Conservation (phyloP, 1,284 basidiomycete species). For the Moesziomyces sp. region DNA sequence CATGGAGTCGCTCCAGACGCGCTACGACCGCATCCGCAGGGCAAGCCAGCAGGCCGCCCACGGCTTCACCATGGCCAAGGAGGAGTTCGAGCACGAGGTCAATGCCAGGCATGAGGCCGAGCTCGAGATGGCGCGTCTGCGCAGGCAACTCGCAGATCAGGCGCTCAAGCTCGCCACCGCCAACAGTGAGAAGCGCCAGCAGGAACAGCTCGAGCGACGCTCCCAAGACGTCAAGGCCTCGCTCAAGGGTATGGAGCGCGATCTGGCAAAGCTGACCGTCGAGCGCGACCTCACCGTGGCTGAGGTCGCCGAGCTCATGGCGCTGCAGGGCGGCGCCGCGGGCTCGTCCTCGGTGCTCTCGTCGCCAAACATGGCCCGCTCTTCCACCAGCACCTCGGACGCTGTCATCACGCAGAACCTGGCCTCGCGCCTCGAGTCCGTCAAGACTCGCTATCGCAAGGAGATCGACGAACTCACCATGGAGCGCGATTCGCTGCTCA, state of each 20-base stretch:
- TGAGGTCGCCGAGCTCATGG: constrained; percentile 89
- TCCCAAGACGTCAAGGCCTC: constrained; percentile 82
- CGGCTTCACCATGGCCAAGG: constrained; percentile 88
- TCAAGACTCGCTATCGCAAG: constrained; percentile 86
- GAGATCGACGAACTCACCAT: constrained; percentile 86
- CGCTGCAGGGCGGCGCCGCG: constrained; percentile 72
- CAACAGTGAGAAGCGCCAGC: constrained; percentile 76
- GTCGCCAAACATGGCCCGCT: constrained; percentile 14
- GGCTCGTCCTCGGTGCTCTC: constrained; percentile 7
- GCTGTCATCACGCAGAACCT: constrained; percentile 77
- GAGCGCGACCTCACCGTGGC: constrained; percentile 91
- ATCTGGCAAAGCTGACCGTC: constrained; percentile 85
- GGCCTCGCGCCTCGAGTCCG: constrained; percentile 84
- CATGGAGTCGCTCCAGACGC: constrained; percentile 77
- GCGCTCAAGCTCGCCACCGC: constrained; percentile 84
- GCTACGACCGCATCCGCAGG: constrained; percentile 83
- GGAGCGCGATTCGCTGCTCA: constrained; percentile 80
- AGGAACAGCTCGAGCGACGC: constrained; percentile 81
- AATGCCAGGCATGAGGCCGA: constrained; percentile 88
- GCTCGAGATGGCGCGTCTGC: constrained; percentile 84
- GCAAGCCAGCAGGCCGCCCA: constrained; percentile 89
- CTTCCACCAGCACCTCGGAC: constrained; percentile 23
- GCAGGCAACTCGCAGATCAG: constrained; percentile 87
- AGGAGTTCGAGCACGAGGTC: constrained; percentile 91
- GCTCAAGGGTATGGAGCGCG: constrained; percentile 81